Percentiles rank a stretch among this genome's conserved stretches.
These are phyloP conservation scores for Talaromyces borbonicus DNA, from an alignment of 495 filamentous ascomycete genomes.

Conservation along the genomic window DNA sequence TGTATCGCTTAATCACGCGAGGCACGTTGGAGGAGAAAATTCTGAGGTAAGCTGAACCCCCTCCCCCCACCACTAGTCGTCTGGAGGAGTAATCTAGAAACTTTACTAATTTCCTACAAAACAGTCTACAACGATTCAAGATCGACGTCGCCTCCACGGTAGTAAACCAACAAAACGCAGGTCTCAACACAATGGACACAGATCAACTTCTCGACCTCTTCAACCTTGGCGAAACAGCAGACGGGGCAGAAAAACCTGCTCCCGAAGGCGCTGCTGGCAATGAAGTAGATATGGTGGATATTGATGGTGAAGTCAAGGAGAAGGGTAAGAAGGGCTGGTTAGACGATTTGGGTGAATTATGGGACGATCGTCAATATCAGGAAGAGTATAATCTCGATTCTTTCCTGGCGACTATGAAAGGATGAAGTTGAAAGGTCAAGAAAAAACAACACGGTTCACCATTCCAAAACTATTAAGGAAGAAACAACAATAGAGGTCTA, in stretches of 20 bases:
- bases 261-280: slow-evolving; percentile 35
- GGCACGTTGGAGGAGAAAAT: slow-evolving; percentile 99
- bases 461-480: too few relatives aligned
- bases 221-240: slow-evolving; percentile 74
- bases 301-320: slow-evolving; percentile 83
- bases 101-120: too few relatives aligned
- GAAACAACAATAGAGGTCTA: too few relatives aligned
- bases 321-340: slow-evolving; percentile 94
- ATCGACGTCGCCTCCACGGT: slow-evolving; percentile 97
- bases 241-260: slow-evolving; percentile 53
- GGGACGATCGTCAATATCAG: slow-evolving; percentile 94
- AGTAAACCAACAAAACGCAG: slow-evolving; percentile 97
- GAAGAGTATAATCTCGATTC: slow-evolving; percentile 92
- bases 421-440: too few relatives aligned
- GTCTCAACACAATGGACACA: slow-evolving; percentile 91
- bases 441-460: too few relatives aligned
- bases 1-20: slow-evolving; percentile 92
- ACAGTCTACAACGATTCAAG: slow-evolving; percentile 95
- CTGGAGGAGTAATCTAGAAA: too few relatives aligned
- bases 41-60: slow-evolving; percentile 51
- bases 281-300: slow-evolving; percentile 91
- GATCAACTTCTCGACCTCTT: slow-evolving; percentile 97
- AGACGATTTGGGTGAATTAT: slow-evolving; percentile 89
- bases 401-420: slow-evolving; percentile 83
- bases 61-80: neutral